Evolutionary conservation across 169 alveolate genomes (phyloP), one percentile per base, ranked within the genome.

Genomic region (Plasmodium gonderi): DNA sequence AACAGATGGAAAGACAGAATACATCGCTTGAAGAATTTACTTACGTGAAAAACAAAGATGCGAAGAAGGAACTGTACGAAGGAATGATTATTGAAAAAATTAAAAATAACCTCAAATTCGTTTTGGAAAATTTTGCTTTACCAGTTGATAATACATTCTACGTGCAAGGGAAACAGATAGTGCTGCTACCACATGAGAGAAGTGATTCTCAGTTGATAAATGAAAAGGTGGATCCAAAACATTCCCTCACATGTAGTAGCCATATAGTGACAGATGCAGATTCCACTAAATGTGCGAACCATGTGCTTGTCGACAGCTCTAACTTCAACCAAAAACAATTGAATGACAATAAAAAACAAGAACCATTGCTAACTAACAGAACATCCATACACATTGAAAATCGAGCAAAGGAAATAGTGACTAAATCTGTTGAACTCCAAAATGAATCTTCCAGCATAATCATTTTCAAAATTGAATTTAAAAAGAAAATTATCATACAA

Each of bases 121-220:
- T 87, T 75, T 60, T 87, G 20, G 38, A 76, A 26, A 87, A 87
- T 40, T 87, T 87, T 74, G 89, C 93, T 44, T 5, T 87, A 11
- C 93, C 85, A 5, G 12, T 87, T 29, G 78, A 33, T 36, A 42
- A 49, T 42, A 5, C 17, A 29, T 76, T 87, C 20, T 26, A 38
- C 26, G 75, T 87, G 31, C 68, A 75, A 47, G 93, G 93, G n/a
- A 49, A 65, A 23, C n/a, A 33, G 23, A 45, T 87, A 29, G 54
- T n/a, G n/a, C n/a, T n/a, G n/a, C n/a, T n/a, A n/a, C n/a, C n/a
- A 23, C 33, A 1, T 60, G 8, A 36, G 1, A 0, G 72, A 17
- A 14, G 36, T 20, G n/a, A n/a, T 1, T n/a, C n/a, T n/a, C n/a
- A n/a, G n/a, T n/a, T n/a, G n/a, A n/a, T n/a, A n/a, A n/a, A n/a